A percentile compares a stretch with the other conserved stretches of the same genome.
Evolutionary conservation across 345 rosid species (phyloP).

Genomic region (Brassica nigra): DNA sequence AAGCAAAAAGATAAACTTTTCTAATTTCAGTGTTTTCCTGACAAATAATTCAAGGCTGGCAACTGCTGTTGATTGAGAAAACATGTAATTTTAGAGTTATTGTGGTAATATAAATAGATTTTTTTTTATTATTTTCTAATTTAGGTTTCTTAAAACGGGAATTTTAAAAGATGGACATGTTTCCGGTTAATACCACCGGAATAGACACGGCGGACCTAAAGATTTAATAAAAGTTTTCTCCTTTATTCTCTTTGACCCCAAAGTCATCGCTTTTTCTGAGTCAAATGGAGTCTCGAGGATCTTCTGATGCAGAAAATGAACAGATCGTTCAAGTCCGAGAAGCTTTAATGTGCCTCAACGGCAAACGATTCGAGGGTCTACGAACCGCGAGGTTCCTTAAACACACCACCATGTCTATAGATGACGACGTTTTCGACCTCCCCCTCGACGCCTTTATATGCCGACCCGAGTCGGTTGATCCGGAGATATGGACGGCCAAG

Average conservation of each 20-base stretch:
- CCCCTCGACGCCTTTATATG: slow-evolving; percentile 28
- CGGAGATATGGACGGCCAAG: slow-evolving; percentile 32
- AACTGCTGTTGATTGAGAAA: background rate
- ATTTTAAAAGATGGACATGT: background rate
- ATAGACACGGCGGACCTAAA: background rate
- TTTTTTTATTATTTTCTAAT: background rate
- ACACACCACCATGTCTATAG: slow-evolving; percentile 25
- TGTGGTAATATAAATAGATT: slow-evolving; percentile 14
- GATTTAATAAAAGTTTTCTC: background rate
- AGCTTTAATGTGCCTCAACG: slow-evolving; percentile 45
- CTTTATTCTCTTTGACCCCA: background rate
- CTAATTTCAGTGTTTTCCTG: background rate
- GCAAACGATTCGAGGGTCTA: slow-evolving; percentile 20
- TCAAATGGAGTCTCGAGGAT: slow-evolving; percentile 39
- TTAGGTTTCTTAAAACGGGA: background rate
- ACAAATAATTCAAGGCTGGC: background rate
- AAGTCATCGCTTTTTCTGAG: slow-evolving; percentile 22
- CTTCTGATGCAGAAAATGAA: slow-evolving; percentile 38
- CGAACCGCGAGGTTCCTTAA: slow-evolving; percentile 49
- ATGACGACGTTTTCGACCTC: slow-evolving; percentile 28
- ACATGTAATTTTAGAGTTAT: background rate
- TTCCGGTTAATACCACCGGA: slow-evolving; percentile 3
- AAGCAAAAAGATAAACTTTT: background rate
- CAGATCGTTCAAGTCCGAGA: slow-evolving; percentile 46
- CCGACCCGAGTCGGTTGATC: slow-evolving; percentile 6